Percentiles rank a stretch among this genome's conserved stretches.
phyloP scores from a whole-genome alignment of 2,329 filamentous ascomycete genomes.

The Cladosporium colombiae region DNA sequence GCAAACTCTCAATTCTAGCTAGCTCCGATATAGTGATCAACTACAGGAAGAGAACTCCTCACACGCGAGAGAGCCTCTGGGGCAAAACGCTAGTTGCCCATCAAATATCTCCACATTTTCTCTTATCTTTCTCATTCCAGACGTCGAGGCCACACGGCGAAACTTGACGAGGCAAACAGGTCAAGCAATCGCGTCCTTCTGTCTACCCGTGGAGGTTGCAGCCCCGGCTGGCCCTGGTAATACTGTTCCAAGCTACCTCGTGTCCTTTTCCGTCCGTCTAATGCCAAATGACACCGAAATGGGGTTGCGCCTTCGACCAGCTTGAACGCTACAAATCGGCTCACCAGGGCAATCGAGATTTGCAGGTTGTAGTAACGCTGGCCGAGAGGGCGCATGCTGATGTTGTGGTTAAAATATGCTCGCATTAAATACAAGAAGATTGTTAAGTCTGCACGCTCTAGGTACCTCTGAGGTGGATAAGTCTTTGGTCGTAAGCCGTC shows the following conservation, averaged over 20 bases:
- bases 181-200: not conserved
- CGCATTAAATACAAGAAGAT: slow-evolving; percentile 11
- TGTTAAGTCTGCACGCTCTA: slow-evolving; percentile 32
- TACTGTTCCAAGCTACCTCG: not conserved
- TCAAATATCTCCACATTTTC: not conserved
- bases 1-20: slow-evolving; percentile 9
- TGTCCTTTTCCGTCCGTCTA: not conserved
- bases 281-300: slow-evolving; percentile 4
- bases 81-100: not conserved
- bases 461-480: slow-evolving; percentile 40
- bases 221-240: not conserved
- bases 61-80: not conserved
- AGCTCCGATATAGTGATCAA: not conserved
- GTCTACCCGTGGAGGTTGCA: not conserved
- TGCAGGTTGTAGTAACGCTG: not conserved
- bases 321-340: not conserved
- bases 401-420: slow-evolving; percentile 15
- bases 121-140: not conserved
- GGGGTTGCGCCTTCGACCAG: not conserved
- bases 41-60: slow-evolving; percentile 9
- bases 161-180: not conserved
- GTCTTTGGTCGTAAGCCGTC: slow-evolving; percentile 39
- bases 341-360: not conserved
- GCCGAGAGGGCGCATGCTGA: slow-evolving; percentile 10
- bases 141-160: not conserved